Evolutionary conservation across 371 early-diverging fungal species (phyloP), one percentile per base, ranked within the genome.

Genomic region (Catenaria anguillulae): DNA sequence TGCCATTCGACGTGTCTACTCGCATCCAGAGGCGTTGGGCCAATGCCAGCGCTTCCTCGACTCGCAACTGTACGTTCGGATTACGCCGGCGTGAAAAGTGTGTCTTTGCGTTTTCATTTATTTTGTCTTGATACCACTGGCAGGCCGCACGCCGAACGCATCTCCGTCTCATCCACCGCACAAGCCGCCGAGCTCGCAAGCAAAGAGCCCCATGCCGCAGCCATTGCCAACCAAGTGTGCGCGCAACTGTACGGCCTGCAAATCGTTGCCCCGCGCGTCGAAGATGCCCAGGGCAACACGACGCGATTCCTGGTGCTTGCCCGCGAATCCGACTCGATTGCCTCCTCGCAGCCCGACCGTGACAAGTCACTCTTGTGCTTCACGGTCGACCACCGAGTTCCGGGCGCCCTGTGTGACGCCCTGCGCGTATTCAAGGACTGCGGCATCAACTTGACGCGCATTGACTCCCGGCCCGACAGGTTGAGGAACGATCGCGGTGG

Each of bases 241-340:
- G 84, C 89, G 0, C 73, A 83, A n/a, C 66, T 93, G 48, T 93
- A 91, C 55, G 82, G 83, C 1, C 68, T 96, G 61, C 80, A 88
- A 33, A 69, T 91, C 10, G 68, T 91, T 3, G 33, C 26, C 8
- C 33, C 29, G 59, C 26, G 59, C 19, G 36, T 86, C 85, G 35
- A 93, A 72, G 17, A 89, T 89, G 10, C 93, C 93, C 0, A 34
- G 31, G 87, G 84, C 65, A 94, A 94, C 66, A 84, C 84, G 1
- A 93, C 95, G 1, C 84, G 93, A 52, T 95, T 95, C 81, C 79
- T 93, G 60, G 80, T 95, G 37, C 76, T 95, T 45, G 86, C 87
- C 8, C 79, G 80, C 64, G 71, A 70, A 12, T 80, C 86, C 4
- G 87, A 88, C 0, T 75, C 71, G 13, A 77, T 84, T 55, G 92